Evolutionary conservation across 768 basidiomycete species (phyloP).

Genomic region (Nevesoporus exiguus): DNA sequence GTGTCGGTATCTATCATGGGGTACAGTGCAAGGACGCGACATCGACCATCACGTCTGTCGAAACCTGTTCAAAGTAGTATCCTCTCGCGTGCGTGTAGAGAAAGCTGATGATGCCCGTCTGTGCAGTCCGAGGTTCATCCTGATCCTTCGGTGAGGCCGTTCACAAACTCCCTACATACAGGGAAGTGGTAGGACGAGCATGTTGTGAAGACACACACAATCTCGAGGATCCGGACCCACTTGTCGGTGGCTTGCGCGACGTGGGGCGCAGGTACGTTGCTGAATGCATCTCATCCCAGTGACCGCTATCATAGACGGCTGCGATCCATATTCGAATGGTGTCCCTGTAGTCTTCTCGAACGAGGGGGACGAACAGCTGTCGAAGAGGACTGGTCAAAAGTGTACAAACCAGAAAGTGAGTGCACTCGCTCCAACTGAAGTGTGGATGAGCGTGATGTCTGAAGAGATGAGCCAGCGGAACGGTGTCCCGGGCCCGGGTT

Average conservation of each 20-base stretch:
- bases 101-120: slow-evolving; percentile 32
- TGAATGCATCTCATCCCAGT: slow-evolving; percentile 14
- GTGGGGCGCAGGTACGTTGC: slow-evolving; percentile 18
- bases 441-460: slow-evolving; percentile 5
- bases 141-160: slow-evolving; percentile 38
- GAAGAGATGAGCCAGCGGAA: not conserved
- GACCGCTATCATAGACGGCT: slow-evolving; percentile 14
- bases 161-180: slow-evolving; percentile 31
- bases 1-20: slow-evolving; percentile 36
- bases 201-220: not conserved
- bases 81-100: slow-evolving; percentile 33
- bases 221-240: slow-evolving; percentile 8
- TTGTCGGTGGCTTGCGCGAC: slow-evolving; percentile 26
- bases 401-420: not conserved
- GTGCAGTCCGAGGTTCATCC: slow-evolving; percentile 34
- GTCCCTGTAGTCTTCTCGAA: not conserved
- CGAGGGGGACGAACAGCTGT: not conserved
- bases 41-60: no score
- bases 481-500: not conserved
- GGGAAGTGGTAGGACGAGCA: no score
- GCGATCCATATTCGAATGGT: slow-evolving; percentile 21
- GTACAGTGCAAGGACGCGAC: not conserved
- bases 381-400: not conserved
- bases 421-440: not conserved
- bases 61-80: slow-evolving; percentile 37